Base-by-base conservation (phyloP, 805 yeast genomes). In the Pichia scutulata region DNA sequence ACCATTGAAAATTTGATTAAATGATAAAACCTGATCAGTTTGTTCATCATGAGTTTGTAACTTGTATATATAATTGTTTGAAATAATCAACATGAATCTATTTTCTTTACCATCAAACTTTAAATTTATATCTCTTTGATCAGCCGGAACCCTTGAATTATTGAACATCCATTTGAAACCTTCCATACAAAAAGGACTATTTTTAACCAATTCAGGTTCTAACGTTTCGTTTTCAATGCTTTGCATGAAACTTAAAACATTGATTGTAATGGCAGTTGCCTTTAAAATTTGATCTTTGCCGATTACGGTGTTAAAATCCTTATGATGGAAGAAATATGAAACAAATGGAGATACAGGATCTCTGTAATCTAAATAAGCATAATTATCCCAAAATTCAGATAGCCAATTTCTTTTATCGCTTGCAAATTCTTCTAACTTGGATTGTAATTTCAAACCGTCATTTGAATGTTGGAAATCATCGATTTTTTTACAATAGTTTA, bases 321-420 rank as follows among this genome's bases (percentile, higher is more conserved):
- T 84, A 71, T 92, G 96, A 48, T 82, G 77, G 70, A 79, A 92
- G 60, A 89, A 93, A 72, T 92, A 92, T 21, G 96, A 86, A 37
- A 89, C 96, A 63, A 82, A 90, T 13, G 98, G 97, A 25, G 87
- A 86, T n/a, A 92, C 86, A 0, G 98, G 96, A 67, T 89, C 98
- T 57, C 93, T 77, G 71, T 89, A 90, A 40, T 85, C 81, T 73
- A 92, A 73, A 69, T 92, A 92, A 21, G 97, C 96, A 58, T 86
- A 87, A 60, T 86, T 85, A 67, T 92, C 96, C 99, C 99, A 92
- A 76, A 84, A 89, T 53, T 80, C 84, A 44, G 86, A 78, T 60
- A 92, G 75, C 99, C 99, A 92, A 67, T 92, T 92, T 63, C 89
- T 83, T 50, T 70, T 72, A 48, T 62, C 69, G 28, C 69, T 59